Conservation (phyloP, 345 rosid species). For the Lenwebbia sp. region DNA sequence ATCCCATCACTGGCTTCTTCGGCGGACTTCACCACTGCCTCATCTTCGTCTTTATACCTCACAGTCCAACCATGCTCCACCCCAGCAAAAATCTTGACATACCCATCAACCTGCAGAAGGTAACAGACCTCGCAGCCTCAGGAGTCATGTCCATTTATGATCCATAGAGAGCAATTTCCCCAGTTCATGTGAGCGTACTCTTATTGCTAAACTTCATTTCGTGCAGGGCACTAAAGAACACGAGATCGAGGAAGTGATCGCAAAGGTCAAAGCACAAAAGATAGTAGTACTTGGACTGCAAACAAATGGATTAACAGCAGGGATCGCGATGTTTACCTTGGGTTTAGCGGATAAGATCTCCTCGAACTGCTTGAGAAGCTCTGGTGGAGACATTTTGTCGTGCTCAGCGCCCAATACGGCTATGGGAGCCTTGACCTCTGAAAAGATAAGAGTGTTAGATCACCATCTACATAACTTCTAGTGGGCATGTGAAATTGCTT, state of each 20-base stretch:
- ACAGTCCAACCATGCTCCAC: constrained; percentile 21
- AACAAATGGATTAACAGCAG: not conserved
- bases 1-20: too few relatives aligned
- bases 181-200: not conserved
- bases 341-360: constrained; percentile 15
- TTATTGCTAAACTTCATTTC: not conserved
- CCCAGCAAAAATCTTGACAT: constrained; percentile 17
- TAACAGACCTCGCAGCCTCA: not conserved
- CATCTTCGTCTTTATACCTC: constrained; percentile 12
- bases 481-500: too few relatives aligned
- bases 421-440: constrained; percentile 26
- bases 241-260: not conserved
- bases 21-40: constrained; percentile 9
- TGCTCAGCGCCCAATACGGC: constrained; percentile 31
- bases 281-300: not conserved
- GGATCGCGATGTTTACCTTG: constrained; percentile 7
- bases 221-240: not conserved
- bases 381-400: constrained; percentile 22
- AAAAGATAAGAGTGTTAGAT: not conserved
- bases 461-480: not conserved
- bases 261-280: not conserved
- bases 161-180: not conserved
- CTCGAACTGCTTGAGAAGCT: constrained; percentile 27
- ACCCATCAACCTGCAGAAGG: constrained; percentile 3
- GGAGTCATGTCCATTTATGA: not conserved